phyloP scores from a whole-genome alignment of 768 basidiomycete genomes.

The Lyophyllum atratum region DNA sequence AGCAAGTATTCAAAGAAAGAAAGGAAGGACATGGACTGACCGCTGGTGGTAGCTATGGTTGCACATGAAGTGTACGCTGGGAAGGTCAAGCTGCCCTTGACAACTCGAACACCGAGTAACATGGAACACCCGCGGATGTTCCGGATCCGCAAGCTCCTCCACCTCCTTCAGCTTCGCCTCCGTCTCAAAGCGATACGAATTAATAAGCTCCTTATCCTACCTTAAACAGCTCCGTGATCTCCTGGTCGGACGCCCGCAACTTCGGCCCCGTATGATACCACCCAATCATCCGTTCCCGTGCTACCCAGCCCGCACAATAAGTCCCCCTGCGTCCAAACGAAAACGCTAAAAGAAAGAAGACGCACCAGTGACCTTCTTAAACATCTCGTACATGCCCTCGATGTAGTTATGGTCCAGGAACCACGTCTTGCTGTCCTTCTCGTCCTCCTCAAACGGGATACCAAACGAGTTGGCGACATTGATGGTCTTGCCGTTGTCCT shows the following conservation, averaged over 20 bases:
- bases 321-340: background rate
- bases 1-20: background rate
- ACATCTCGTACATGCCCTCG: slow-evolving; percentile 99
- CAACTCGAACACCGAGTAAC: slow-evolving; percentile 93
- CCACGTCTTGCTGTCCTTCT: slow-evolving; percentile 97
- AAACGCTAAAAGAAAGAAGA: background rate
- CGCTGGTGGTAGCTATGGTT: slow-evolving; percentile 96
- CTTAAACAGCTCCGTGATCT: slow-evolving; percentile 97
- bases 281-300: slow-evolving; percentile 93
- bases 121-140: slow-evolving; percentile 87
- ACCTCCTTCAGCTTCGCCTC: slow-evolving; percentile 79
- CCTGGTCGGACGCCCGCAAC: slow-evolving; percentile 93
- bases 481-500: slow-evolving; percentile 91
- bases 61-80: slow-evolving; percentile 97
- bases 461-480: slow-evolving; percentile 98
- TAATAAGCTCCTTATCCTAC: slow-evolving; percentile 86
- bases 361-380: slow-evolving; percentile 97
- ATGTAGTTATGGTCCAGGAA: slow-evolving; percentile 99
- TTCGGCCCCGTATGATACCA: slow-evolving; percentile 99
- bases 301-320: slow-evolving; percentile 39
- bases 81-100: slow-evolving; percentile 87
- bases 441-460: slow-evolving; percentile 98
- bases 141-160: slow-evolving; percentile 74
- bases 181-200: slow-evolving; percentile 90
- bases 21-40: slow-evolving; percentile 37